A percentile compares a stretch with the other conserved stretches of the same genome.
Conservation (phyloP, 305 asterid species). For the Plantago coronopus region DNA sequence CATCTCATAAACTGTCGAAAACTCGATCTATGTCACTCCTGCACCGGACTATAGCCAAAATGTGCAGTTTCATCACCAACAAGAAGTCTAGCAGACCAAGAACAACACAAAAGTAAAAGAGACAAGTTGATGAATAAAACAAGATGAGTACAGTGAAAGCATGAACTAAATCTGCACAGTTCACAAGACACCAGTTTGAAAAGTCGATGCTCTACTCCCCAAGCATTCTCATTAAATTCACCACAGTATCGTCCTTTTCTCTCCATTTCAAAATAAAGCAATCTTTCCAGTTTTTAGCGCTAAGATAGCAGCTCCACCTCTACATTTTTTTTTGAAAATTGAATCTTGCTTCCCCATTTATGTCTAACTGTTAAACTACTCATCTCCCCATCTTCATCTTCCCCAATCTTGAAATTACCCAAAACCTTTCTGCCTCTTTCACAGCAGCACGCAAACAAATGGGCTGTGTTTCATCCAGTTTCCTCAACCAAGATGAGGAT, state of each 20-base stretch:
- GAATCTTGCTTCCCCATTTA: conserved; percentile 3
- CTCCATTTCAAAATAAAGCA: conserved; percentile 12
- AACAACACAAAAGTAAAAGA: not conserved
- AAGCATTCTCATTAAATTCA: not conserved
- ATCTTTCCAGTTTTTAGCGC: conserved; percentile 20
- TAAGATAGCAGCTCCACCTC: conserved; percentile 2
- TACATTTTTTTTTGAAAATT: not conserved
- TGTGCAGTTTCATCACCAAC: no score
- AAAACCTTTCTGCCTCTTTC: not conserved
- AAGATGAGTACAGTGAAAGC: not conserved
- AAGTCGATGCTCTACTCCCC: not conserved
- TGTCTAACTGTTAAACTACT: no score
- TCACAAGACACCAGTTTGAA: not conserved
- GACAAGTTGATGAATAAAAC: not conserved
- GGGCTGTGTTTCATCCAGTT: conserved; percentile 91
- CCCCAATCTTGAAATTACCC: not conserved
- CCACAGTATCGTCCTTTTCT: not conserved
- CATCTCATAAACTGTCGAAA: no score
- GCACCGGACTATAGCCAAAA: no score
- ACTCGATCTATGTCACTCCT: no score
- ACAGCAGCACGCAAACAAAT: conserved; percentile 19
- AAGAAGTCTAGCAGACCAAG: no score
- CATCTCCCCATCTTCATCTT: no score
- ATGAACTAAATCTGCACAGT: not conserved
- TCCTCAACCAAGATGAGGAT: conserved; percentile 65